Evolutionary conservation across 1,284 basidiomycete genomes (phyloP).

Genomic region (Apiotrichum gamsii): DNA sequence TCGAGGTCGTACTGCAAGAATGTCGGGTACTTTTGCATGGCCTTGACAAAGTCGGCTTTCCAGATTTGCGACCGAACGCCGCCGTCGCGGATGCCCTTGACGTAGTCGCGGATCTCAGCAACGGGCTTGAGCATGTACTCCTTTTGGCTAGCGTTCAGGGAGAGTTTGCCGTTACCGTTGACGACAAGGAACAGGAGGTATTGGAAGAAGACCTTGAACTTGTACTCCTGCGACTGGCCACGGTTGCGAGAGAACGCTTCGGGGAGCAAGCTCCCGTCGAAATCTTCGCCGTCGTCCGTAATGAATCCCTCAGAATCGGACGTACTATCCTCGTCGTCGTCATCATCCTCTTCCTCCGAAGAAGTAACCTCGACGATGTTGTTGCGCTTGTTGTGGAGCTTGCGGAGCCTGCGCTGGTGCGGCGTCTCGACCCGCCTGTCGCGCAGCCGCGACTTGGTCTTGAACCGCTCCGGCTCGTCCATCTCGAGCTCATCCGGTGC

Average conservation of each 20-base stretch:
- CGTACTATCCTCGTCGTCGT: slow-evolving; percentile 8
- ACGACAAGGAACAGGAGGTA: slow-evolving; percentile 74
- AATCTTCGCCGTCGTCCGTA: slow-evolving; percentile 60
- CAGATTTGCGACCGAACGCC: slow-evolving; percentile 50
- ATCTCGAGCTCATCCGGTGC: slow-evolving; percentile 56
- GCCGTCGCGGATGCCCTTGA: background rate
- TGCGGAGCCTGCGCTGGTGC: slow-evolving; percentile 38
- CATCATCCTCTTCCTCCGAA: slow-evolving; percentile 29
- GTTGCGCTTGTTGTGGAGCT: slow-evolving; percentile 17
- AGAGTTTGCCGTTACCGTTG: slow-evolving; percentile 30
- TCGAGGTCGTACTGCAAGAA: background rate
- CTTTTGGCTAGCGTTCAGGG: slow-evolving; percentile 19
- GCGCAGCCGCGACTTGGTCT: slow-evolving; percentile 50
- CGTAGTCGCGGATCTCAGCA: background rate
- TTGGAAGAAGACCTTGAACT: slow-evolving; percentile 63
- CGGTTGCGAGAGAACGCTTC: slow-evolving; percentile 68
- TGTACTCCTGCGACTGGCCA: slow-evolving; percentile 52
- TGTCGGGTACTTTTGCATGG: slow-evolving; percentile 60
- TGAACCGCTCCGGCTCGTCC: slow-evolving; percentile 43
- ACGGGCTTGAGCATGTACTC: slow-evolving; percentile 16
- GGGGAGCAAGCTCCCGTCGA: slow-evolving; percentile 54
- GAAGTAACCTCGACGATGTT: background rate
- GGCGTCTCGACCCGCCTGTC: slow-evolving; percentile 17
- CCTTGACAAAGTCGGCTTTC: slow-evolving; percentile 60
- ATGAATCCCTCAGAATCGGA: slow-evolving; percentile 57